Evolutionary conservation across 306 rosid species (phyloP).

Genomic region (Trifolium repens): DNA sequence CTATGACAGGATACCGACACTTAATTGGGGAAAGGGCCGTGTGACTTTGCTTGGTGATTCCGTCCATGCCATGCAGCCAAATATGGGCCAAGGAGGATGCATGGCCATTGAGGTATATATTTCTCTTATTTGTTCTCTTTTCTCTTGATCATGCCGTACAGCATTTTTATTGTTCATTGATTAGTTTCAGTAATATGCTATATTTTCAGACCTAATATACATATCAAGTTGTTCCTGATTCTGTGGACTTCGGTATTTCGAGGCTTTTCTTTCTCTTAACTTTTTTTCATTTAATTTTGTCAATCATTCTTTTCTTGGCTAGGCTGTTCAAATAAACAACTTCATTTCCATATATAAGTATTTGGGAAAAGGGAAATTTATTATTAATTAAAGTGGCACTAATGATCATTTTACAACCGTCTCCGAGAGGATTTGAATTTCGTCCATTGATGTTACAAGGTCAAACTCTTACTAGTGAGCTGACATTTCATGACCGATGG

Average conservation of each 20-base stretch:
- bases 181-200: constrained; percentile 4
- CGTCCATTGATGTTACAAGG: neutral
- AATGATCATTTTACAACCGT: neutral
- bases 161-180: neutral
- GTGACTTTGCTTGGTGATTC: constrained; percentile 97
- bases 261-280: constrained; percentile 2
- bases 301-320: neutral
- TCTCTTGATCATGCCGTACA: neutral
- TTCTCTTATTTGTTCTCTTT: neutral
- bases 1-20: constrained; percentile 74
- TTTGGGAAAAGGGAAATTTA: neutral
- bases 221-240: constrained; percentile 11
- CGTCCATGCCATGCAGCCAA: constrained; percentile 99
- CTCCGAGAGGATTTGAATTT: neutral
- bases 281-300: neutral
- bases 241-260: neutral
- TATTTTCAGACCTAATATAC: constrained; percentile 27
- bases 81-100: constrained; percentile 99
- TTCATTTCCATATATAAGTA: neutral
- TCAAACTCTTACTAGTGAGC: neutral
- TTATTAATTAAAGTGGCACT: neutral
- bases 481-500: neutral
- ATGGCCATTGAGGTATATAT: constrained; percentile 91
- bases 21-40: constrained; percentile 91
- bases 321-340: constrained; percentile 9